Percentiles rank a stretch among this genome's conserved stretches.
Evolutionary conservation across 2,329 filamentous ascomycete genomes (phyloP).

Genomic region (Ampelomyces quisqualis): DNA sequence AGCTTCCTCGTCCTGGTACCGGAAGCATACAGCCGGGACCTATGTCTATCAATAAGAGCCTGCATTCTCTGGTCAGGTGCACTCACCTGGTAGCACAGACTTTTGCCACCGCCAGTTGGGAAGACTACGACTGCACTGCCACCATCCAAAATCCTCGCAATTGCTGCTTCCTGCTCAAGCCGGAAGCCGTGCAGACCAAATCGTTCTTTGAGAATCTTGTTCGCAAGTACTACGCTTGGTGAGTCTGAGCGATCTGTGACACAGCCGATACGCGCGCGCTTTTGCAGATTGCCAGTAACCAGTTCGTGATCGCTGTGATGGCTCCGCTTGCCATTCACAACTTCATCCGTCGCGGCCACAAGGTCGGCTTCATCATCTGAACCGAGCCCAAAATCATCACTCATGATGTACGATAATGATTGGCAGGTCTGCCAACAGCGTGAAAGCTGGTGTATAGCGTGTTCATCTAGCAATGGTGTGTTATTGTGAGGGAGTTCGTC

Average conservation of each 20-base stretch:
- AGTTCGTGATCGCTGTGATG: not conserved
- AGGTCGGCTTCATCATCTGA: constrained; percentile 12
- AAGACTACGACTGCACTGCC: constrained; percentile 54
- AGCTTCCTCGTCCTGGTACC: constrained; percentile 41
- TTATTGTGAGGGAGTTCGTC: too few species aligned
- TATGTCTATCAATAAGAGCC: constrained; percentile 9
- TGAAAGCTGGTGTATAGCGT: too few species aligned
- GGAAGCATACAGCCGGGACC: constrained; percentile 48
- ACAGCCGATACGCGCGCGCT: constrained; percentile 4
- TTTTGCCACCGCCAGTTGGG: constrained; percentile 95
- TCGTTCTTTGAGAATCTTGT: constrained; percentile 42
- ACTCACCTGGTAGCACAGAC: constrained; percentile 83
- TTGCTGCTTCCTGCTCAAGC: constrained; percentile 50
- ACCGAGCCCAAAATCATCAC: constrained; percentile 13
- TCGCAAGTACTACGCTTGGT: constrained; percentile 25
- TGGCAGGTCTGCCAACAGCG: too few species aligned
- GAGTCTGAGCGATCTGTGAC: not conserved
- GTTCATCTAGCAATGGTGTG: too few species aligned
- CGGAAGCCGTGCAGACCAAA: constrained; percentile 49
- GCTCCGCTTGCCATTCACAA: constrained; percentile 9
- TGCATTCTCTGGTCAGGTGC: too few species aligned
- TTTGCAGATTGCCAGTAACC: not conserved
- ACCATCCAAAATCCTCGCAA: constrained; percentile 47
- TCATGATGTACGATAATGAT: constrained; percentile 9
- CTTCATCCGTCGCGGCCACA: constrained; percentile 2